Base-by-base conservation (phyloP, 1,139 yeast species). In the Blastobotrys persicus region DNA sequence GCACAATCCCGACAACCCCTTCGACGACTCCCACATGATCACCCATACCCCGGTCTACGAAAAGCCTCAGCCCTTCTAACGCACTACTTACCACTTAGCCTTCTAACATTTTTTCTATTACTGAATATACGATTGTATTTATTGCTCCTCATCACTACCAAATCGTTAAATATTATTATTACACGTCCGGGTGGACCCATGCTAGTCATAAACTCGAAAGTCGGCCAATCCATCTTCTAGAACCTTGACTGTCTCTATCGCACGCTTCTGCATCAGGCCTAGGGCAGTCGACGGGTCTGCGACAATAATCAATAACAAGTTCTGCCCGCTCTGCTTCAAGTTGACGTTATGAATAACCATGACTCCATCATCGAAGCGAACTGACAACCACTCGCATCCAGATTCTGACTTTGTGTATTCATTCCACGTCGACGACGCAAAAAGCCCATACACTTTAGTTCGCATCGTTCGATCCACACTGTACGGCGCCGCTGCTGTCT, bases 21-120 rank as follows among this genome's bases (percentile, higher is more conserved):
- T 85, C 69, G 88, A 85, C 9, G 92, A 85, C 60, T 70, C 74
- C 14, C 72, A 83, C 56, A 80, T 46, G 7, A 42, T 51, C 4
- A 42, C 48, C 9, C 45, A 45, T 11, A 42, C 49, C 4, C 49
- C 54, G 14, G 51, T 32, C 11, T 49, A 39, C 17, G 52, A 49
- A 14, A 45, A 42, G 37, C 44, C 42, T 4, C 23, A 18, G 35
- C 44, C 46, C 1, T 45, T 45, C 33, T 46, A 41, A 35, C 12
- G 26, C 35, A 9, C n/a, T n/a, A n/a, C n/a, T n/a, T n/a, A n/a
- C n/a, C n/a, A 26, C 13, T 13, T 42, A 9, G 17, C n/a, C n/a
- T 3, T 19, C 28, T 9, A 13, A 12, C 9, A n/a, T 14, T 34
- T 31, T 34, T 40, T 42, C 45, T 33, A 42, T 13, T 23, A n/a